Evolutionary conservation across 2,329 filamentous ascomycete genomes (phyloP).

Genomic region (Hirsutella rhossiliensis): DNA sequence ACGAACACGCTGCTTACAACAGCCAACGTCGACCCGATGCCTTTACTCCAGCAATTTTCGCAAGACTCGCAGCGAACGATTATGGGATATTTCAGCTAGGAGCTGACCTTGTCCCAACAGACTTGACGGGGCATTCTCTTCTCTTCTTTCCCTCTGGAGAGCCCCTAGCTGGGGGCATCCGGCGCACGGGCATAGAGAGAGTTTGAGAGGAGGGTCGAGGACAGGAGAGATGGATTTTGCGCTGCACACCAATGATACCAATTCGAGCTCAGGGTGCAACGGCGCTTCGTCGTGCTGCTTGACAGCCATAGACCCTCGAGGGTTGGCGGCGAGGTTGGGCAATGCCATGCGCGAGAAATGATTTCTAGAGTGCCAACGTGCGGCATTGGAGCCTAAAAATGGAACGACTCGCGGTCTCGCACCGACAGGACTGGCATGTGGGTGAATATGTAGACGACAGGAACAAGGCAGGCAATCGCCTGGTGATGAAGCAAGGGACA

Average conservation of each 20-base stretch:
- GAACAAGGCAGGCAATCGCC: too few relatives aligned
- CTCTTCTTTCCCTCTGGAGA: too few relatives aligned
- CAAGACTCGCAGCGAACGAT: slow-evolving; percentile 73
- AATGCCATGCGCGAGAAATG: neutral
- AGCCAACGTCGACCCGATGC: slow-evolving; percentile 63
- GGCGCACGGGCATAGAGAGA: too few relatives aligned
- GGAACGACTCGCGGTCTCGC: neutral
- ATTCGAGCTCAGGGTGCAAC: neutral
- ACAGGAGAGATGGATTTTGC: too few relatives aligned
- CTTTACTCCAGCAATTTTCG: slow-evolving; percentile 62
- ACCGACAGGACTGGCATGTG: too few relatives aligned
- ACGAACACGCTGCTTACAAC: slow-evolving; percentile 67
- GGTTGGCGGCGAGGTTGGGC: neutral
- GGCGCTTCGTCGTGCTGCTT: neutral
- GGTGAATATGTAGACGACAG: too few relatives aligned
- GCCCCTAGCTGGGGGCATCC: too few relatives aligned
- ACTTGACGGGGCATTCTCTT: too few relatives aligned
- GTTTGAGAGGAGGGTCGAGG: too few relatives aligned
- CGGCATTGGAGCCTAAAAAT: neutral
- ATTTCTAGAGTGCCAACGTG: neutral
- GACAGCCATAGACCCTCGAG: neutral
- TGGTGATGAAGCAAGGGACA: too few relatives aligned
- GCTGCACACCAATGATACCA: neutral
- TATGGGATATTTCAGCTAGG: slow-evolving; percentile 62
- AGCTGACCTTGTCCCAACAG: neutral